Conservation (phyloP, 2,329 filamentous ascomycete genomes). For the Thermothelomyces thermophilus region DNA sequence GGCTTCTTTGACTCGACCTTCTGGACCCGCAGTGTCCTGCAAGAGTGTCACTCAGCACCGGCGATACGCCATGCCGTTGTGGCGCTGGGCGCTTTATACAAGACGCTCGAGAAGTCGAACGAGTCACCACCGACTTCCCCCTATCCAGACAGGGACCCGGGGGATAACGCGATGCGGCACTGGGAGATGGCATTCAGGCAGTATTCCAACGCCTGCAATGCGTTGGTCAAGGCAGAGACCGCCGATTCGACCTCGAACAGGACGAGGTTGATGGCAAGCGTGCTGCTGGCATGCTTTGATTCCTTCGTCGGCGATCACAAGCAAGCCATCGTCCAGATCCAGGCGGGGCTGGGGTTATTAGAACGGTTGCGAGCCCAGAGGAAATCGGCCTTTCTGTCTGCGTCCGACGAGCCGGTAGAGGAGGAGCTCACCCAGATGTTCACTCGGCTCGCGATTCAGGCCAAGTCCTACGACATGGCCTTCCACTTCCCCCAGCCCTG, state of each 20-base stretch:
- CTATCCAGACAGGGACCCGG: conserved; percentile 30
- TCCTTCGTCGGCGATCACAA: conserved; percentile 59
- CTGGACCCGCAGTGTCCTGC: conserved; percentile 57
- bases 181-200: conserved; percentile 55
- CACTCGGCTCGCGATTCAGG: conserved; percentile 56
- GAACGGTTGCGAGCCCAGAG: conserved; percentile 46
- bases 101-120: conserved; percentile 54
- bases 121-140: conserved; percentile 43
- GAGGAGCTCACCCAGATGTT: conserved; percentile 58
- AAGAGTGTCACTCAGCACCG: conserved; percentile 55
- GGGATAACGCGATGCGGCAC: conserved; percentile 41
- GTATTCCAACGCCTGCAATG: conserved; percentile 51
- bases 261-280: conserved; percentile 56
- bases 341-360: conserved; percentile 49
- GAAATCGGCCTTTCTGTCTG: conserved; percentile 33
- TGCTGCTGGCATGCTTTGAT: conserved; percentile 62
- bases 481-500: conserved; percentile 60
- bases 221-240: conserved; percentile 40
- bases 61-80: conserved; percentile 60
- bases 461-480: conserved; percentile 62
- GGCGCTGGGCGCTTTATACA: conserved; percentile 60
- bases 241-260: conserved; percentile 41
- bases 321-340: conserved; percentile 56
- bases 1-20: conserved; percentile 62
- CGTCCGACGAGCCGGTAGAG: conserved; percentile 45